Conservation (phyloP, 2,329 filamentous ascomycete genomes). For the Trichoderma cornu-damae region DNA sequence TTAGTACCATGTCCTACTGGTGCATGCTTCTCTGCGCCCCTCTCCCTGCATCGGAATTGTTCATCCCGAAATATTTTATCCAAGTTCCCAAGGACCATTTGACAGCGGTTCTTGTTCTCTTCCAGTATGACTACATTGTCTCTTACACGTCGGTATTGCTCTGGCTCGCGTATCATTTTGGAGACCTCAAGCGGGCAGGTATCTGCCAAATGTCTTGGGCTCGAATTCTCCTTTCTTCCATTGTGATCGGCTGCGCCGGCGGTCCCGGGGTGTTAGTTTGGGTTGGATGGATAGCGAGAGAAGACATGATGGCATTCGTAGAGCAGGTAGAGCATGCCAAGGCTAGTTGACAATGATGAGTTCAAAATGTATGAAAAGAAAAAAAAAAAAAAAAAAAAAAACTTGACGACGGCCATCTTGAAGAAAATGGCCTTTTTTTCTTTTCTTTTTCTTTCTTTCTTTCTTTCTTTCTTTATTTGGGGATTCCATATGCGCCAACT, state of each 20-base stretch:
- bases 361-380: not conserved
- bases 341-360: not conserved
- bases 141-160: slow-evolving; percentile 21
- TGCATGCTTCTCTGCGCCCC: slow-evolving; percentile 18
- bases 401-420: too few species aligned
- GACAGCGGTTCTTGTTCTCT: slow-evolving; percentile 21
- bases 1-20: slow-evolving; percentile 23
- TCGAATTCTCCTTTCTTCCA: not conserved
- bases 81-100: slow-evolving; percentile 19
- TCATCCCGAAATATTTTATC: slow-evolving; percentile 26
- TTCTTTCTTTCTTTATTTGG: too few species aligned
- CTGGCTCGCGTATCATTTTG: slow-evolving; percentile 26
- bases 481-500: too few species aligned
- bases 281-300: slow-evolving; percentile 14
- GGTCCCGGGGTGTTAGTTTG: slow-evolving; percentile 10
- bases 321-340: slow-evolving; percentile 5
- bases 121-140: slow-evolving; percentile 30
- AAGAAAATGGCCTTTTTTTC: too few species aligned
- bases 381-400: too few species aligned
- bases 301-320: not conserved
- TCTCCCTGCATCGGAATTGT: slow-evolving; percentile 17
- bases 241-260: not conserved
- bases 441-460: too few species aligned
- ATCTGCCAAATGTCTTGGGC: slow-evolving; percentile 9
- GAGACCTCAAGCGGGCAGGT: slow-evolving; percentile 24